phyloP scores from a whole-genome alignment of 31 red algal genomes.

The Asparagopsis taxiformis region DNA sequence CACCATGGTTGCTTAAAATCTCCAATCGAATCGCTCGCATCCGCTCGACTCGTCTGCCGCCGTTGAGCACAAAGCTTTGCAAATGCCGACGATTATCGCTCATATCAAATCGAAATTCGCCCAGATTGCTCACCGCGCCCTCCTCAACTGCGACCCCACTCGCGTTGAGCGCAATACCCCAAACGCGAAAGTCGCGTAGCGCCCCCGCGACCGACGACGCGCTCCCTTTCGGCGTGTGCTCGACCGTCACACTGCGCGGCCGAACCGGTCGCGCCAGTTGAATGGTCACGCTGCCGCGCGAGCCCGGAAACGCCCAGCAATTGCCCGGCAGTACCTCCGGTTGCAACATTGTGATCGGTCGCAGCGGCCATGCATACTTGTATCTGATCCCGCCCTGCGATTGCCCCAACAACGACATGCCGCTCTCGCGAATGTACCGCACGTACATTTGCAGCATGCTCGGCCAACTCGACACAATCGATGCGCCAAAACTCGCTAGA shows the following conservation, averaged over 20 bases:
- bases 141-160: background rate
- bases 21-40: conserved; percentile 35
- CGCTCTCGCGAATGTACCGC: conserved; percentile 34
- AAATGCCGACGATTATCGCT: conserved; percentile 36
- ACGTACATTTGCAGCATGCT: conserved; percentile 11
- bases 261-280: conserved; percentile 48
- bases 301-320: conserved; percentile 71
- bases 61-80: conserved; percentile 46
- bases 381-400: background rate
- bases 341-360: conserved; percentile 18
- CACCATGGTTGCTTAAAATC: conserved; percentile 41
- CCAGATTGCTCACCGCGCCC: conserved; percentile 17
- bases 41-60: background rate
- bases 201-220: conserved; percentile 37
- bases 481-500: conserved; percentile 32
- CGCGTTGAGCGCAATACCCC: conserved; percentile 23
- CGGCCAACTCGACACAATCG: conserved; percentile 32
- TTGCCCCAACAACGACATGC: conserved; percentile 17
- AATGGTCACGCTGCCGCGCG: conserved; percentile 54
- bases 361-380: conserved; percentile 21
- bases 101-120: conserved; percentile 66
- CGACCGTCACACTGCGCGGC: conserved; percentile 47
- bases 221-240: conserved; percentile 59
- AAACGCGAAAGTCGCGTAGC: conserved; percentile 36
- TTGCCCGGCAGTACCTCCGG: conserved; percentile 71